These are phyloP conservation scores for Saccharomycopsis javanensis DNA, from an alignment of 805 yeast species.

Conservation along the genomic window DNA sequence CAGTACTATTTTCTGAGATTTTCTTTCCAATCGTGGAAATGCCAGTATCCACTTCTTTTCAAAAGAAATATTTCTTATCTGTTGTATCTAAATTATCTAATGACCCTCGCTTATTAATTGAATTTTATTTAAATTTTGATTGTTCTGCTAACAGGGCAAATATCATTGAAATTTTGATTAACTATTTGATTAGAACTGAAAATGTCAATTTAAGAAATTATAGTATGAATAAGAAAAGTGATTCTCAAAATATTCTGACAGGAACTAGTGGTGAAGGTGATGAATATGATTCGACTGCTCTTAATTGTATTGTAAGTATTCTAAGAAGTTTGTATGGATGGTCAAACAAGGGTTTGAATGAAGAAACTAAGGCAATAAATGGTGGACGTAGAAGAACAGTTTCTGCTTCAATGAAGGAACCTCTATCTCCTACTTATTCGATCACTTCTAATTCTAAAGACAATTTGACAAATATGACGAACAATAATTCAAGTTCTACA, in stretches of 20 bases:
- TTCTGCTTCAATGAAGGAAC: slow-evolving; percentile 15
- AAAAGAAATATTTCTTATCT: slow-evolving; percentile 75
- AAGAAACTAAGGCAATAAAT: slow-evolving; percentile 20
- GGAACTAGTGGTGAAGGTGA: slow-evolving; percentile 29
- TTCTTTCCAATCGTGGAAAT: slow-evolving; percentile 91
- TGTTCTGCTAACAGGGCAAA: slow-evolving; percentile 79
- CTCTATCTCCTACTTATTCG: slow-evolving; percentile 22
- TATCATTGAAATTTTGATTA: slow-evolving; percentile 73
- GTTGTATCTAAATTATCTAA: slow-evolving; percentile 74
- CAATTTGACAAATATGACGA: slow-evolving; percentile 11
- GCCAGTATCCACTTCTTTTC: slow-evolving; percentile 86
- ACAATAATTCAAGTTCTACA: not conserved
- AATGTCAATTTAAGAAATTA: slow-evolving; percentile 12
- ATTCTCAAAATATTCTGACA: slow-evolving; percentile 54
- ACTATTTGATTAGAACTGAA: slow-evolving; percentile 54
- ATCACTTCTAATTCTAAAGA: slow-evolving; percentile 21
- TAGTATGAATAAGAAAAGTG: slow-evolving; percentile 1
- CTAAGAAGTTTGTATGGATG: slow-evolving; percentile 74
- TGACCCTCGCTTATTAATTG: slow-evolving; percentile 86
- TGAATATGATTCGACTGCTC: slow-evolving; percentile 38
- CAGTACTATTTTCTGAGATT: slow-evolving; percentile 85
- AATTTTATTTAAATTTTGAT: slow-evolving; percentile 89
- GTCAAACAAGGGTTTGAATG: slow-evolving; percentile 60
- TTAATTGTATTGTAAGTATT: slow-evolving; percentile 72
- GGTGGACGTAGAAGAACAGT: slow-evolving; percentile 13